Evolutionary conservation across 2,329 filamentous ascomycete species (phyloP).

Genomic region (Balansia obtecta): DNA sequence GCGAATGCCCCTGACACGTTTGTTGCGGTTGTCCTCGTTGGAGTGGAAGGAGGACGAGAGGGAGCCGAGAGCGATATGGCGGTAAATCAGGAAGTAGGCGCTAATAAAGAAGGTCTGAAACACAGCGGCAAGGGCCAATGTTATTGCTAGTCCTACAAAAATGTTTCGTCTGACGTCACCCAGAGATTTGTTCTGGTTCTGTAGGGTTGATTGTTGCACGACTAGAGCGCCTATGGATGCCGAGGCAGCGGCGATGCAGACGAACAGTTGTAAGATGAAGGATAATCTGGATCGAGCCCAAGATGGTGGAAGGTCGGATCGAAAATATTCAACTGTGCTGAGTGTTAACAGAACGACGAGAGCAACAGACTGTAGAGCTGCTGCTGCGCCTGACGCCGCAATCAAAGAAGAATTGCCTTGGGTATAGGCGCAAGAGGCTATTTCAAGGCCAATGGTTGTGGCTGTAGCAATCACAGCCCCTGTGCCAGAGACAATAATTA

Average conservation of each 20-base stretch:
- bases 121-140: conserved; percentile 32
- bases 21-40: conserved; percentile 11
- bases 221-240: conserved; percentile 32
- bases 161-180: conserved; percentile 17
- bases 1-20: conserved; percentile 37
- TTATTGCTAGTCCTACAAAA: conserved; percentile 31
- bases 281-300: conserved; percentile 13
- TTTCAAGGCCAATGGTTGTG: conserved; percentile 10
- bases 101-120: conserved; percentile 37
- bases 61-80: conserved; percentile 13
- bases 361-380: conserved; percentile 16
- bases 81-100: conserved; percentile 27
- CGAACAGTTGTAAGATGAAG: conserved; percentile 20
- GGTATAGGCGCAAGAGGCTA: conserved; percentile 7
- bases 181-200: neutral
- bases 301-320: conserved; percentile 13
- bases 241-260: conserved; percentile 31
- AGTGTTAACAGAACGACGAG: conserved; percentile 15
- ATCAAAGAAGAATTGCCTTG: conserved; percentile 2
- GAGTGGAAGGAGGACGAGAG: conserved; percentile 17
- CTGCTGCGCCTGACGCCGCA: conserved; percentile 14
- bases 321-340: conserved; percentile 21
- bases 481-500: conserved; percentile 7
- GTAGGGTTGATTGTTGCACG: conserved; percentile 17
- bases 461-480: conserved; percentile 11